Conservation (phyloP, 495 filamentous ascomycete genomes). For the Podospora tetraspora region DNA sequence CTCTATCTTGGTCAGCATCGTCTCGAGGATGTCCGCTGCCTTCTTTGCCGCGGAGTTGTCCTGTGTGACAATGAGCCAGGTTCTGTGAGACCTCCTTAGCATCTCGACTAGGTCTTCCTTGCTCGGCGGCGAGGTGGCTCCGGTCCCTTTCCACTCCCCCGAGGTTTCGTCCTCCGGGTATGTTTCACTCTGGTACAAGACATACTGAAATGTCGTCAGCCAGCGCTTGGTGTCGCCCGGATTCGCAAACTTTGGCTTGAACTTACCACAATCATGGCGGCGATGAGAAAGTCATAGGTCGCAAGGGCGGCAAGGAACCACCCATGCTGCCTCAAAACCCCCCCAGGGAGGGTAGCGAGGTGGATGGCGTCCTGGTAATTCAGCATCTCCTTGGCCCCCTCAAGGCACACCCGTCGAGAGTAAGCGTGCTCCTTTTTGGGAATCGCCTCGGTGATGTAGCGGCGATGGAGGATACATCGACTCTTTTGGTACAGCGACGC, state of each 20-base stretch:
- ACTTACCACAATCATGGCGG: constrained; percentile 37
- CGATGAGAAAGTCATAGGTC: constrained; percentile 46
- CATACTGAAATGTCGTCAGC: constrained; percentile 17
- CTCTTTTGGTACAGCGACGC: constrained; percentile 67
- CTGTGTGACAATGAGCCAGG: constrained; percentile 25
- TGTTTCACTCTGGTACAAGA: constrained; percentile 34
- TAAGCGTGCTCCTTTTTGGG: constrained; percentile 58
- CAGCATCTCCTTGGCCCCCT: constrained; percentile 61
- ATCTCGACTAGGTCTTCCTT: constrained; percentile 26
- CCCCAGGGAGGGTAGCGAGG: constrained; percentile 36
- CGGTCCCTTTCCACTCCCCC: constrained; percentile 21
- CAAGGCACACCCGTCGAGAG: constrained; percentile 61
- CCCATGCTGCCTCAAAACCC: constrained; percentile 30
- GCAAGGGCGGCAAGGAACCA: constrained; percentile 43
- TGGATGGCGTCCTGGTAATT: constrained; percentile 36
- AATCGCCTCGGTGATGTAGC: constrained; percentile 56
- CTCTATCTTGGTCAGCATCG: constrained; percentile 22
- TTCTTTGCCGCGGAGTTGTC: constrained; percentile 20
- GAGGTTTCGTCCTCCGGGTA: constrained; percentile 23
- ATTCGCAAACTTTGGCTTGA: background rate
- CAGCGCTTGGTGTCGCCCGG: background rate
- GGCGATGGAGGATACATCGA: constrained; percentile 68
- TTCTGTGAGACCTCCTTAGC: constrained; percentile 27
- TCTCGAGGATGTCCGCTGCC: constrained; percentile 20
- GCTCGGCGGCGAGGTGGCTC: constrained; percentile 16